These are phyloP conservation scores for Camellia japonica DNA, from an alignment of 148 eudicot species.

Conservation along the genomic window DNA sequence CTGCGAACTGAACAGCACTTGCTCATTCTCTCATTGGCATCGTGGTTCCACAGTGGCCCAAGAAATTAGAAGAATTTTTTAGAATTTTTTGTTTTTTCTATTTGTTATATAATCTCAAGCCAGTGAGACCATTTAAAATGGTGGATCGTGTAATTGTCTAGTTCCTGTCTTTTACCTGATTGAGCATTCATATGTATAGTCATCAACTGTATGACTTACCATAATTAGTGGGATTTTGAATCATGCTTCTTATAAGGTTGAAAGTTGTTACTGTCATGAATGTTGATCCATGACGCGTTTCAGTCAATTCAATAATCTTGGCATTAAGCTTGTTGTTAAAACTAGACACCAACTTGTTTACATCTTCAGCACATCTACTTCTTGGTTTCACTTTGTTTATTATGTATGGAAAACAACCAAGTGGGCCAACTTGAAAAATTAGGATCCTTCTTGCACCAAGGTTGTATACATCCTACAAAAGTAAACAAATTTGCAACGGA, in stretches of 20 bases:
- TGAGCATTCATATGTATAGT: too few relatives aligned
- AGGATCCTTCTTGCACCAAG: conserved; percentile 10
- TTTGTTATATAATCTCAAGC: too few relatives aligned
- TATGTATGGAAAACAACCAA: conserved; percentile 13
- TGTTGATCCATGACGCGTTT: background rate
- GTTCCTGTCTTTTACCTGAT: too few relatives aligned
- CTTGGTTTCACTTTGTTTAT: conserved; percentile 8
- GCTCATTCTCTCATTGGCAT: too few relatives aligned
- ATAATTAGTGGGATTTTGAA: conserved; percentile 1
- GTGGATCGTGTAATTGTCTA: too few relatives aligned
- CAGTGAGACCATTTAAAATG: too few relatives aligned
- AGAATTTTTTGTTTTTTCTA: too few relatives aligned
- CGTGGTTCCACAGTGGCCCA: too few relatives aligned
- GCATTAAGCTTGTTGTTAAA: conserved; percentile 9
- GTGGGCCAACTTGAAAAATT: conserved; percentile 10
- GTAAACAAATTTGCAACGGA: too few relatives aligned
- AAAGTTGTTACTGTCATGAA: background rate
- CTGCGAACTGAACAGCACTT: too few relatives aligned
- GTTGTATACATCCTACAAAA: background rate
- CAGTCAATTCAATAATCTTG: conserved; percentile 1
- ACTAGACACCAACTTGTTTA: background rate
- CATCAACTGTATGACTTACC: background rate
- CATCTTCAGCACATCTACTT: background rate
- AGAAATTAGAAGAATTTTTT: too few relatives aligned
- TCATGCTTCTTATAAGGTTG: background rate